Evolutionary conservation across 2,329 filamentous ascomycete species (phyloP), one percentile per base, ranked within the genome.

Genomic region (Cercospora sp.): DNA sequence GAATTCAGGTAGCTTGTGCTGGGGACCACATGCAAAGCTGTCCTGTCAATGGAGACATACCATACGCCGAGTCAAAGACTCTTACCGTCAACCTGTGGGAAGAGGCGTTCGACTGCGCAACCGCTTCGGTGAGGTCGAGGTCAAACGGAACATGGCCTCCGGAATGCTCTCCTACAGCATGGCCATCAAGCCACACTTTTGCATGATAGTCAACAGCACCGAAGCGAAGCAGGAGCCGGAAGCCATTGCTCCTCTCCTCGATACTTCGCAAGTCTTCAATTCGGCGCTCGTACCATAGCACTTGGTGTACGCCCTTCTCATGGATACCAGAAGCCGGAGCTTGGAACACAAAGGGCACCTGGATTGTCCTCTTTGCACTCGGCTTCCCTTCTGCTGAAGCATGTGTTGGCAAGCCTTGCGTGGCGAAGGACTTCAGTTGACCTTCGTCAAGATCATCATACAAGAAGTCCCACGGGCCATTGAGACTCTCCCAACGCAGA

Each of bases 341-440:
- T 75, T 91, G 89, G 73, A 90, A 91, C 1, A 87, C 88, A 71
- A 86, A 91, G 0, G 89, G 89, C 0, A 91, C 88, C 40, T 84
- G 81, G 69, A 91, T 90, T 9, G 82, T 80, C 28, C 82, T 81
- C 74, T 85, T 87, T 12, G 77, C 73, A 67, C 85, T 78, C 61
- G 78, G 76, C 12, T 78, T 79, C 1, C 69, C 68, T 26, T 70
- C 63, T 8, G 60, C 34, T 6, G 66, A 63, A n/a, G 66, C 79
- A 60, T 81, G 77, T 9, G 78, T 73, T 1, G 86, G 86, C 2
- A 89, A 78, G 13, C 85, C 83, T 1, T 77, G 76, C 5, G 82
- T 66, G 5, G 88, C 85, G 88, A 88, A 91, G 51, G 78, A 74
- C 28, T 83, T 76, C 3, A 74, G 67, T 1, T 88, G 79, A 0